Evolutionary conservation across 2,329 filamentous ascomycete species (phyloP), one percentile per base, ranked within the genome.

Genomic region (Botrytis aclada): DNA sequence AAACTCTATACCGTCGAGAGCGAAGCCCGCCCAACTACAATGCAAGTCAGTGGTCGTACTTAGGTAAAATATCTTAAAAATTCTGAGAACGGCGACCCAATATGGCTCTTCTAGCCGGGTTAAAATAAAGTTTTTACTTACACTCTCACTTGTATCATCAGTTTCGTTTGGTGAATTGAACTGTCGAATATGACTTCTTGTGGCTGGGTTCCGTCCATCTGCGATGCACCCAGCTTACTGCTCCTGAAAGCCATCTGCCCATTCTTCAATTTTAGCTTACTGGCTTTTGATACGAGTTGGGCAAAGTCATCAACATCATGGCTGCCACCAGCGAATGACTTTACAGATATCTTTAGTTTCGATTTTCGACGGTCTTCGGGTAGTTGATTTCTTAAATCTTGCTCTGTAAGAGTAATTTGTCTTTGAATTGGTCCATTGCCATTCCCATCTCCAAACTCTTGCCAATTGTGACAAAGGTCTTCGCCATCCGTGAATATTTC

Each of bases 1-100:
- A 82, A 99, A 98, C 81, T 98, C 95, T 32, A 99, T 82, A 0
- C 96, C 96, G 80, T 97, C 92, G 20, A 98, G 80, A 6, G 91
- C 91, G 73, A 86, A 84, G 2, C 93, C 94, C 32, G 70, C 54
- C 70, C 70, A 72, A 29, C 70, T 72, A 61, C 2, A 69, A 45
- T 20, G 3, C 12, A 54, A 60, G 39, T 72, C 58, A 72, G 70
- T 58, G 14, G 18, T 41, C 37, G n/a, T 41, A 56, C 65, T 18
- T 22, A 16, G 3, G n/a, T 69, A 9, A 25, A 32, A 20, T 16
- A 10, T 6, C 37, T 69, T 43, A 22, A n/a, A 16, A 39, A 16
- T 25, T 25, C 16, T 37, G 18, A 43, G n/a, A 43, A 69, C 25
- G 22, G n/a, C 37, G 37, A 56, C 20, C 47, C 37, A 20, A 41